Evolutionary conservation across 257 asterid genomes (phyloP).

Genomic region (Thymus quinquecostatus): DNA sequence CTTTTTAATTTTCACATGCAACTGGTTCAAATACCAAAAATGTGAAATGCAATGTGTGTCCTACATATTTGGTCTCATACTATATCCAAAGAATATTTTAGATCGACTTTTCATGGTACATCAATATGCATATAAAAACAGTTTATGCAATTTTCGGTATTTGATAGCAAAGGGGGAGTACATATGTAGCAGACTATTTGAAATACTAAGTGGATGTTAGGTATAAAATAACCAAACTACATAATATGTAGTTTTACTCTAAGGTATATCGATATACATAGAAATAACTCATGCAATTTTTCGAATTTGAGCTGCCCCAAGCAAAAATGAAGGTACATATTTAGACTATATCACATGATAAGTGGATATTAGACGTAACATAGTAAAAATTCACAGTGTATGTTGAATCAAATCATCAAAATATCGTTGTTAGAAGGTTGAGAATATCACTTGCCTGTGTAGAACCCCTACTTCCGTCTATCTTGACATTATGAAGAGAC

Average conservation of each 20-base stretch:
- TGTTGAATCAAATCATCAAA: conserved; percentile 20
- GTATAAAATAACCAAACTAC: conserved; percentile 9
- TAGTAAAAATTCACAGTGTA: conserved; percentile 3
- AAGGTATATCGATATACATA: too few relatives aligned
- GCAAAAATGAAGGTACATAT: background rate
- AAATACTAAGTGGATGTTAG: conserved; percentile 7
- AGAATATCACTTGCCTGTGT: conserved; percentile 61
- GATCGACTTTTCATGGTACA: background rate
- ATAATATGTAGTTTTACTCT: background rate
- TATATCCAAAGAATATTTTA: background rate
- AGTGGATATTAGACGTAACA: conserved; percentile 12
- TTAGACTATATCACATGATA: background rate
- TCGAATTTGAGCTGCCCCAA: too few relatives aligned
- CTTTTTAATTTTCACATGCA: background rate
- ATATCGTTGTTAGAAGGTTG: conserved; percentile 22
- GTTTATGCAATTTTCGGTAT: background rate
- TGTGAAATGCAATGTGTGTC: background rate
- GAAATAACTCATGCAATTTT: too few relatives aligned
- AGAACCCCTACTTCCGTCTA: conserved; percentile 38
- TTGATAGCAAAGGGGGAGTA: conserved; percentile 4
- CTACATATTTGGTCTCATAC: background rate
- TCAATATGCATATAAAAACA: background rate
- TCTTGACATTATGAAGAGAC: conserved; percentile 57
- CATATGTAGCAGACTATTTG: background rate
- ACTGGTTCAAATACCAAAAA: background rate